Conservation (phyloP, 352 stramenopile species). For the Pythium rishiriense region DNA sequence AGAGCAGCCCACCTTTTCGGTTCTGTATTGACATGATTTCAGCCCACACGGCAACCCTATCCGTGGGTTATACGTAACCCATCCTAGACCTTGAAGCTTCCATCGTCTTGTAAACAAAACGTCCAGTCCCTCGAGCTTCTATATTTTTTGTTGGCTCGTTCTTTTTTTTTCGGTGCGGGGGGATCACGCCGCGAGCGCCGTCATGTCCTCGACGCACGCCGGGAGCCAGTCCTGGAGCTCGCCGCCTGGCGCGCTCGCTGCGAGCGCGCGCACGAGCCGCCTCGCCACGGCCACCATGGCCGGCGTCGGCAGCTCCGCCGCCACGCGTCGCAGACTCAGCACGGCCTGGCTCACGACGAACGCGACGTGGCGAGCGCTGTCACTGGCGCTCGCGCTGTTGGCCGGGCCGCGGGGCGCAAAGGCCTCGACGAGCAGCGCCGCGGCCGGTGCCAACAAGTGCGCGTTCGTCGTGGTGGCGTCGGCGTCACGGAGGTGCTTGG, state of each 20-base stretch:
- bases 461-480: constrained; percentile 54
- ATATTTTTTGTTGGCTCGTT: not conserved
- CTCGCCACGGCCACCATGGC: constrained; percentile 23
- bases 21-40: too few species aligned
- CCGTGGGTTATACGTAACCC: too few species aligned
- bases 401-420: constrained; percentile 17
- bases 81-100: too few species aligned
- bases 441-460: constrained; percentile 44
- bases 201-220: constrained; percentile 18
- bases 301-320: constrained; percentile 20
- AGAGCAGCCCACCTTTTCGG: too few species aligned
- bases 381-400: not conserved
- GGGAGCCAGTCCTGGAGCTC: constrained; percentile 20
- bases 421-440: constrained; percentile 32
- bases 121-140: not conserved
- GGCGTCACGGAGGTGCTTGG: constrained; percentile 30
- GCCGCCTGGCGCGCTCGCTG: not conserved
- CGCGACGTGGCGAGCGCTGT: constrained; percentile 3
- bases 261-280: constrained; percentile 6
- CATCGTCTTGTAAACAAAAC: too few species aligned
- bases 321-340: constrained; percentile 25
- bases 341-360: constrained; percentile 21
- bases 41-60: too few species aligned
- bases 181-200: constrained; percentile 6
- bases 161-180: not conserved